Evolutionary conservation across 768 basidiomycete genomes (phyloP).

Genomic region (Scleroderma bovista): DNA sequence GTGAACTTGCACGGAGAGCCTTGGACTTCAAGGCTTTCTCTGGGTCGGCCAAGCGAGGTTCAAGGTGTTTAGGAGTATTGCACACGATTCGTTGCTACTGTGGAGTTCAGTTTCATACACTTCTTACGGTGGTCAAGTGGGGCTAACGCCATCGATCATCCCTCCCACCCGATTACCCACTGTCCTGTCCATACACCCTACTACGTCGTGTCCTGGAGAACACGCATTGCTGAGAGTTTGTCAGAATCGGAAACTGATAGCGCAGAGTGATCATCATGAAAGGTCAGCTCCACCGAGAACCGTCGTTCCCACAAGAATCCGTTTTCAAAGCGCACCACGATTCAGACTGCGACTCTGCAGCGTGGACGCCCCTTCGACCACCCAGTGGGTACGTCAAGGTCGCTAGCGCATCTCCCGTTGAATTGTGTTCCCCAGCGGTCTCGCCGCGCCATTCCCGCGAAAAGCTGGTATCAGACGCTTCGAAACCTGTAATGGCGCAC

Average conservation of each 20-base stretch:
- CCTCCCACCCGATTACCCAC: not conserved
- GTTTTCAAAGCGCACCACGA: slow-evolving; percentile 11
- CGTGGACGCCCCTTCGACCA: slow-evolving; percentile 28
- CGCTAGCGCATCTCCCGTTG: slow-evolving; percentile 30
- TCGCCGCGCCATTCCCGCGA: slow-evolving; percentile 17
- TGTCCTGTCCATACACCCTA: too few species aligned
- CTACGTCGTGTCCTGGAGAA: not conserved
- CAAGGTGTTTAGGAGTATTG: too few species aligned
- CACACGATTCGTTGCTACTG: too few species aligned
- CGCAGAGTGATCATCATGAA: slow-evolving; percentile 2
- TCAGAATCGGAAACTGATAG: not conserved
- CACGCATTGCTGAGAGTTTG: not conserved
- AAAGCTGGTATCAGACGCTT: slow-evolving; percentile 12
- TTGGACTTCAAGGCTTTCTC: too few species aligned
- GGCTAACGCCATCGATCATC: not conserved
- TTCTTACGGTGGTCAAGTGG: too few species aligned
- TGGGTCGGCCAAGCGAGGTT: too few species aligned
- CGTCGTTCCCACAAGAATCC: slow-evolving; percentile 10
- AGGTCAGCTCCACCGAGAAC: slow-evolving; percentile 10
- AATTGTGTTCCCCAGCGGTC: slow-evolving; percentile 16
- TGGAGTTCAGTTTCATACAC: too few species aligned
- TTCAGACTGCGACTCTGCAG: slow-evolving; percentile 8
- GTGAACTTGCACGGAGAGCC: too few species aligned
- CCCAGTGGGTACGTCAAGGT: slow-evolving; percentile 31
- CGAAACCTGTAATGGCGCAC: not conserved